Percentiles rank a stretch among this genome's conserved stretches.
Evolutionary conservation across 208 protist genomes (phyloP).

Genomic region (Acanthamoeba pearcei): DNA sequence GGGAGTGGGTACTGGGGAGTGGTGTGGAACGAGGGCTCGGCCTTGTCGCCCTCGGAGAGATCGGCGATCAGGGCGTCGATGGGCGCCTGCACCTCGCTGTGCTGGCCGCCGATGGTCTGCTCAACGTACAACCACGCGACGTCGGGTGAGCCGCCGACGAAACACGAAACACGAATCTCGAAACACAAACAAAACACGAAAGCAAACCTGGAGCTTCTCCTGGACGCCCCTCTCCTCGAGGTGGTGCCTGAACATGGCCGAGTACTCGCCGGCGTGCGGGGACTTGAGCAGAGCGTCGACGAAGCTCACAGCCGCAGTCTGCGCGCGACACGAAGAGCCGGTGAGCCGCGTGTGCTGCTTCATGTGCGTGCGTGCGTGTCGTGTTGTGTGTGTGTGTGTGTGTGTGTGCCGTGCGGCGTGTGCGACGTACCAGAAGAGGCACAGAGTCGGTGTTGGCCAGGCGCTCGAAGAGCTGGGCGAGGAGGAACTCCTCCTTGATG

Average conservation of each 20-base stretch:
- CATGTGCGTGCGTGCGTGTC: not conserved
- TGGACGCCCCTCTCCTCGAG: not conserved
- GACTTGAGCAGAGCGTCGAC: slow-evolving; percentile 46
- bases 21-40: slow-evolving; percentile 64
- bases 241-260: slow-evolving; percentile 64
- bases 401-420: no score
- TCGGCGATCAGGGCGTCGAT: not conserved
- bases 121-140: no score
- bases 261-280: not conserved
- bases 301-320: slow-evolving; percentile 1
- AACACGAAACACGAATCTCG: no score
- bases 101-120: not conserved
- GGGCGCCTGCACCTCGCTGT: not conserved
- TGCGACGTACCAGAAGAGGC: not conserved
- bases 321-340: not conserved
- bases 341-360: not conserved
- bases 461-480: slow-evolving; percentile 45
- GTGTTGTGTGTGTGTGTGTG: no score
- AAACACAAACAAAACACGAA: not conserved
- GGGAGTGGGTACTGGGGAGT: slow-evolving; percentile 13
- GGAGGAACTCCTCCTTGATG: slow-evolving; percentile 47
- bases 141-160: no score
- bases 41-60: slow-evolving; percentile 44
- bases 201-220: slow-evolving; percentile 26
- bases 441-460: not conserved